A percentile compares a stretch with the other conserved stretches of the same genome.
Conservation (phyloP, 208 protist species). For the Wallacemonas rigidus region DNA sequence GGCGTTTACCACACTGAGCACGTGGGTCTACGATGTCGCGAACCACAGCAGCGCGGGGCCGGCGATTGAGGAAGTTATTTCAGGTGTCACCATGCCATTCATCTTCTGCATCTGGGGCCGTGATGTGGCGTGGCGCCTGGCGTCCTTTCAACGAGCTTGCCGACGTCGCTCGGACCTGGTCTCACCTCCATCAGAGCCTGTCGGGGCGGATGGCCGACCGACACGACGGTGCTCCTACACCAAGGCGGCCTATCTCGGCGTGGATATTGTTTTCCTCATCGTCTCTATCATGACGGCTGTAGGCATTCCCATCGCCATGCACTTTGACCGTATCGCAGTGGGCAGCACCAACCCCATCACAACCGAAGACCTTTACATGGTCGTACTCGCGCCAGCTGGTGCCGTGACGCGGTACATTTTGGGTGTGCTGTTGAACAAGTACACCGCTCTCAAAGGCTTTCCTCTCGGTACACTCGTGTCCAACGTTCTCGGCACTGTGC, state of each 20-base stretch:
- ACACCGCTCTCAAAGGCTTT: conserved; percentile 25
- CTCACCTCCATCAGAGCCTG: background rate
- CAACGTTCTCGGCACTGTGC: conserved; percentile 37
- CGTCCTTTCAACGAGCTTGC: conserved; percentile 6
- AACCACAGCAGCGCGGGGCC: conserved; percentile 27
- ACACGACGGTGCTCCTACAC: background rate
- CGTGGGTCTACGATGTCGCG: conserved; percentile 51
- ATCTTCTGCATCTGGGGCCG: conserved; percentile 52
- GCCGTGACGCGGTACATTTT: conserved; percentile 49
- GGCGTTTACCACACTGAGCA: conserved; percentile 58
- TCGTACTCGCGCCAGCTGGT: conserved; percentile 43
- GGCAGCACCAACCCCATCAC: conserved; percentile 21
- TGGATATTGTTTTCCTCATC: conserved; percentile 33
- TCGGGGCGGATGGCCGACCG: background rate
- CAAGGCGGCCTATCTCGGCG: background rate
- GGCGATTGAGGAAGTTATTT: conserved; percentile 49
- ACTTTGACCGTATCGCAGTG: conserved; percentile 33
- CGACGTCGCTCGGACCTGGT: background rate
- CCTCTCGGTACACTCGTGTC: conserved; percentile 53
- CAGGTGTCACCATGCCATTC: conserved; percentile 54
- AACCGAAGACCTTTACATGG: conserved; percentile 31
- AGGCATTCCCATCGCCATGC: conserved; percentile 37
- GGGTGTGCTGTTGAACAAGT: conserved; percentile 48
- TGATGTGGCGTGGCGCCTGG: conserved; percentile 25
- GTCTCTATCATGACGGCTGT: conserved; percentile 34